These are phyloP conservation scores for Dillenia turbinata DNA, from an alignment of 164 flowering plant species.

Conservation along the genomic window DNA sequence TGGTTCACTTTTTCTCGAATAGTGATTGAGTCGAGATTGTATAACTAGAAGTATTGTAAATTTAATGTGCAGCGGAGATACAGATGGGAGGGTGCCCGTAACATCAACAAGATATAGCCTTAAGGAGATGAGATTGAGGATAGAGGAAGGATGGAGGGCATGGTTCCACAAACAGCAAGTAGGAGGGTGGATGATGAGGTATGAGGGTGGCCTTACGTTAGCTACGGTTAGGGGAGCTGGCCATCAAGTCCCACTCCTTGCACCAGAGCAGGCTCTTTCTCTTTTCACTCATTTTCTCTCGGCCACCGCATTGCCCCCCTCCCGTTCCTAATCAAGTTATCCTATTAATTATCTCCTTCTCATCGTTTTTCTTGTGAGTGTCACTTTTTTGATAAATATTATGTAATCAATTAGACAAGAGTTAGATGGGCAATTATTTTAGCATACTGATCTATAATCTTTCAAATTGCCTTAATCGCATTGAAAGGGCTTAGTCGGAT, in stretches of 20 bases:
- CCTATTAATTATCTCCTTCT: too few relatives aligned
- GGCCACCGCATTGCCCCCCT: conserved; percentile 21
- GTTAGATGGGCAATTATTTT: too few relatives aligned
- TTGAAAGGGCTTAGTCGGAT: too few relatives aligned
- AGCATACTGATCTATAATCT: too few relatives aligned
- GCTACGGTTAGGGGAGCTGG: conserved; percentile 61
- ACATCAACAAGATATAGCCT: conserved; percentile 29
- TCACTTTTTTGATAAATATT: too few relatives aligned
- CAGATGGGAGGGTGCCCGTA: conserved; percentile 33
- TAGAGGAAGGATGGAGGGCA: conserved; percentile 25
- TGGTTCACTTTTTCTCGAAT: too few relatives aligned
- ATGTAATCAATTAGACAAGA: too few relatives aligned
- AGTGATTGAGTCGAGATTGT: too few relatives aligned
- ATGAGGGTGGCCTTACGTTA: conserved; percentile 35
- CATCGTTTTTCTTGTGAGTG: too few relatives aligned
- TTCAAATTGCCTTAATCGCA: too few relatives aligned
- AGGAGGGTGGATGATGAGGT: conserved; percentile 39
- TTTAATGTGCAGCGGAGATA: conserved; percentile 37
- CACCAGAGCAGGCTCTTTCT: conserved; percentile 36
- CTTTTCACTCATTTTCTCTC: conserved; percentile 43
- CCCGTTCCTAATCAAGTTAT: too few relatives aligned
- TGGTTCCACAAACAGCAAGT: conserved; percentile 45
- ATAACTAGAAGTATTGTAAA: too few relatives aligned
- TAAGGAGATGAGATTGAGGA: conserved; percentile 19
- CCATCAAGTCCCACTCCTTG: conserved; percentile 45